phyloP scores from a whole-genome alignment of 2,329 filamentous ascomycete genomes.

The Ceratocystis huliohia region DNA sequence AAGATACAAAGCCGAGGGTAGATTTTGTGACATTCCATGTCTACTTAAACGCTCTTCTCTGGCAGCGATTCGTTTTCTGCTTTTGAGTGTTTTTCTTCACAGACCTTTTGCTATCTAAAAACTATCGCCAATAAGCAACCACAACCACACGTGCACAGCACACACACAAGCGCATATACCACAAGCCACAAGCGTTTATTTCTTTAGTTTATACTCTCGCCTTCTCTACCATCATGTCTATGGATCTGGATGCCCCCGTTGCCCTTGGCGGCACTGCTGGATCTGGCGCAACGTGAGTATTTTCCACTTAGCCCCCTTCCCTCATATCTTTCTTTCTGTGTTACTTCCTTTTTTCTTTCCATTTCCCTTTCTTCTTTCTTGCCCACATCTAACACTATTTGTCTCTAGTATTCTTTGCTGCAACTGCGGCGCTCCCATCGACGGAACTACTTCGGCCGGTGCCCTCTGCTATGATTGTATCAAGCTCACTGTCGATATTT shows the following conservation, averaged over 20 bases:
- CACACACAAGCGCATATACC: not conserved
- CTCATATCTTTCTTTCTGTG: not conserved
- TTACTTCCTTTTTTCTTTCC: not conserved
- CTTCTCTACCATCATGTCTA: slow-evolving; percentile 27
- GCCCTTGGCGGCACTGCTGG: slow-evolving; percentile 28
- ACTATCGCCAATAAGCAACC: not conserved
- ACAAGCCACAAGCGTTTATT: not conserved
- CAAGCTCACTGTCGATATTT: slow-evolving; percentile 88
- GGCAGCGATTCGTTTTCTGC: not conserved
- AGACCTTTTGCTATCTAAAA: not conserved
- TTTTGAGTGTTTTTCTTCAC: not conserved
- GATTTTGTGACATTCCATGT: not conserved
- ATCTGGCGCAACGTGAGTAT: slow-evolving; percentile 31
- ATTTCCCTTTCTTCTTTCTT: slow-evolving; percentile 11
- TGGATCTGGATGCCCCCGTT: slow-evolving; percentile 36
- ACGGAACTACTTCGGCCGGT: slow-evolving; percentile 73
- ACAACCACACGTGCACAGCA: not conserved
- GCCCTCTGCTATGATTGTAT: slow-evolving; percentile 94
- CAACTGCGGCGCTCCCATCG: slow-evolving; percentile 92
- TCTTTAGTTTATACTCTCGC: not conserved
- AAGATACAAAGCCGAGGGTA: not conserved
- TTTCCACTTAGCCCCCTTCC: not conserved
- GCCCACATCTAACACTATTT: not conserved
- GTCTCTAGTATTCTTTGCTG: slow-evolving; percentile 73
- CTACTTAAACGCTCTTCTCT: not conserved